These are phyloP conservation scores for Alopecurus myosuroides DNA, from an alignment of 176 grass and related monocot genomes.

Conservation along the genomic window DNA sequence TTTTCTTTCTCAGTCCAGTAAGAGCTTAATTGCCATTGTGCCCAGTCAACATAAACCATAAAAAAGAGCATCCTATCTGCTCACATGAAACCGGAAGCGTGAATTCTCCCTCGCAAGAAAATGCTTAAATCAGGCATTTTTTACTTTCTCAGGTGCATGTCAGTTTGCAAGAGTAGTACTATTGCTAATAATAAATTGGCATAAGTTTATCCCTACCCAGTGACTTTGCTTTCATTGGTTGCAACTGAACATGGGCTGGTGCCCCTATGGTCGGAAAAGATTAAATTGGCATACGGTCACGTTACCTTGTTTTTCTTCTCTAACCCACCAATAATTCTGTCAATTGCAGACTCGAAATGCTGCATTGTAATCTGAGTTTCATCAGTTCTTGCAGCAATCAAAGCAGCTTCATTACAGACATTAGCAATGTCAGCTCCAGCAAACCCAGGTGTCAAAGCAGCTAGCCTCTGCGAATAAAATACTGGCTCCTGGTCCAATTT, in stretches of 20 bases:
- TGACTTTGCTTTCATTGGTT: neutral
- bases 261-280: neutral
- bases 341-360: slow-evolving; percentile 91
- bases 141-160: neutral
- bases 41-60: neutral
- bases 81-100: neutral
- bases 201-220: neutral
- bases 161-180: neutral
- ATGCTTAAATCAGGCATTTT: slow-evolving; percentile 9
- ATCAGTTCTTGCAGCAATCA: slow-evolving; percentile 76
- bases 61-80: neutral
- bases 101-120: neutral
- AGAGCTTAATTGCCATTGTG: neutral
- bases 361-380: slow-evolving; percentile 70
- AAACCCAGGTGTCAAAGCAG: slow-evolving; percentile 96
- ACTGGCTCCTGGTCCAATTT: slow-evolving; percentile 81
- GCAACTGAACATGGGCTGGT: neutral
- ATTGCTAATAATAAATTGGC: neutral
- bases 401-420: slow-evolving; percentile 96
- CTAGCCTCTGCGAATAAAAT: slow-evolving; percentile 90
- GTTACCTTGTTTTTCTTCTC: slow-evolving; percentile 99
- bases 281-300: neutral
- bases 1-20: neutral
- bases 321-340: slow-evolving; percentile 90
- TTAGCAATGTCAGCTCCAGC: slow-evolving; percentile 98